phyloP scores from a whole-genome alignment of 306 rosid species.

The Leucaena leucocephala region DNA sequence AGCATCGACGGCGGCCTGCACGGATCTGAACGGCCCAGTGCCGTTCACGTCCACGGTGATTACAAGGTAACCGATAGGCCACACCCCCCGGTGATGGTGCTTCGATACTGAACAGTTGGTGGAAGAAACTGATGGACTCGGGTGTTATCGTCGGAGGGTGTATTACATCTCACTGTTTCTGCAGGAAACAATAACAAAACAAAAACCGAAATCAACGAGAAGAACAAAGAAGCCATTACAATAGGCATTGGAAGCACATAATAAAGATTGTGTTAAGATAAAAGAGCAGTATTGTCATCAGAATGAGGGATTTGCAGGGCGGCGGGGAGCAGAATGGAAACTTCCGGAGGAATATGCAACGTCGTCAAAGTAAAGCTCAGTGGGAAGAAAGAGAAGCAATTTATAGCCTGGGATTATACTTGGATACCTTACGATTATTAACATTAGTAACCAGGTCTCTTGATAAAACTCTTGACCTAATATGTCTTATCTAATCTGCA shows the following conservation, averaged over 20 bases:
- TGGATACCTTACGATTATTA: background rate
- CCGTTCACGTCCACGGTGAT: conserved; percentile 68
- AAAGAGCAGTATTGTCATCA: background rate
- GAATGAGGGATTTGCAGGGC: background rate
- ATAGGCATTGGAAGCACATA: background rate
- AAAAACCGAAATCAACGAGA: conserved; percentile 14
- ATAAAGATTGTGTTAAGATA: background rate
- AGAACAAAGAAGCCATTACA: conserved; percentile 40
- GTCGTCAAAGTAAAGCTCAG: conserved; percentile 6
- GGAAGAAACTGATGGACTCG: conserved; percentile 23
- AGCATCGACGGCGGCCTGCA: conserved; percentile 77
- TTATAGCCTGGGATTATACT: conserved; percentile 28
- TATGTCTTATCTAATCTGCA: too few relatives aligned
- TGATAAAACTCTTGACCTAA: too few relatives aligned
- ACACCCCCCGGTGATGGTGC: conserved; percentile 57
- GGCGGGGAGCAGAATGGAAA: background rate
- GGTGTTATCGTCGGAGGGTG: background rate
- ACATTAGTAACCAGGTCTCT: too few relatives aligned
- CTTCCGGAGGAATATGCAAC: background rate
- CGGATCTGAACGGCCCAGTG: conserved; percentile 58
- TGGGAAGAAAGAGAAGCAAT: conserved; percentile 21
- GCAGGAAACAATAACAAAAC: conserved; percentile 35
- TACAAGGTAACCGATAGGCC: conserved; percentile 63
- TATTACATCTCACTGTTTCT: conserved; percentile 9
- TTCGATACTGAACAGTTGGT: conserved; percentile 21